Evolutionary conservation across 495 filamentous ascomycete species (phyloP), one percentile per base, ranked within the genome.

Genomic region (Filosporella fistucella): DNA sequence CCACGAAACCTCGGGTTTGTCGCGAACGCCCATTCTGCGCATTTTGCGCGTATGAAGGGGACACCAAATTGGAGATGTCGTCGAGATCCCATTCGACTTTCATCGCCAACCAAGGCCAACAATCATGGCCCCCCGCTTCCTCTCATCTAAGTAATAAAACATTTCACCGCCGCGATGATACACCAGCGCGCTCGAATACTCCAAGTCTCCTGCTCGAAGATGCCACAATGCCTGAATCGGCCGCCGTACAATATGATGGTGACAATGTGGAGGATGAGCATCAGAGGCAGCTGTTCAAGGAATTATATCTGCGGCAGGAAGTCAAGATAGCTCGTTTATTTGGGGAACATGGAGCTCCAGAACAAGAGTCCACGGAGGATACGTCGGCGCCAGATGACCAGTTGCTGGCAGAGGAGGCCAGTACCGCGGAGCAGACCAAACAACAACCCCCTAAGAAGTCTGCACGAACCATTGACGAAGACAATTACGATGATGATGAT

Each of bases 401-500:
- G 48, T 47, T 52, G 53, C 56, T 56, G 47, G 59, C 60, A 18
- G 52, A 54, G 16, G 53, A 62, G 23, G 38, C 58, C 12, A 37
- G 38, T 40, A 50, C 46, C 42, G 54, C 60, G 23, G 63, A 56
- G 45, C 48, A 42, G 40, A 32, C 55, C 22, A 49, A 57, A 24
- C 52, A 56, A 51, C 58, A 64, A 22, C 67, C 72, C n/a, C 65
- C 75, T 11, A 77, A 76, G 59, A 86, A 81, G 53, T 56, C 82
- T 30, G 74, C 84, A 30, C 73, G 88, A 28, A 80, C 84, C 40
- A 84, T 95, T 57, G 83, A 86, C 60, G 88, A 94, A 40, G 85
- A 89, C 58, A 85, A 93, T 55, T 81, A 95, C 38, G 89, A 93
- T 45, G 88, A 94, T 34, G 84, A 88, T 3, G 80, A 81, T 14